Evolutionary conservation across 1,284 basidiomycete genomes (phyloP).

Genomic region (Testicularia cyperi): DNA sequence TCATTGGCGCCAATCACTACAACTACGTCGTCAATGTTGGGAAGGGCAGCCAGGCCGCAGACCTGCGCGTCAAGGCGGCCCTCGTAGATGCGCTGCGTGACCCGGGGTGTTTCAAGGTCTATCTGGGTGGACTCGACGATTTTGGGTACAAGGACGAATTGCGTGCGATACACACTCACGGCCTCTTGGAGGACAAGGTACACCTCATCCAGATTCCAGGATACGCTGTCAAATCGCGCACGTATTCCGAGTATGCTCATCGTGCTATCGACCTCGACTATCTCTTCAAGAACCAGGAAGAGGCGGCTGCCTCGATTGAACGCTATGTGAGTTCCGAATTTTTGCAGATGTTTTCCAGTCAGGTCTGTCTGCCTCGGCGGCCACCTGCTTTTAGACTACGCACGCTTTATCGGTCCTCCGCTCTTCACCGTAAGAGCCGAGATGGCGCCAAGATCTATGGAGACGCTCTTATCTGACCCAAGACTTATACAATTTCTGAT

Average conservation of each 20-base stretch:
- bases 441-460: too few relatives aligned
- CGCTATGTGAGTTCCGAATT: conserved; percentile 8
- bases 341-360: too few relatives aligned
- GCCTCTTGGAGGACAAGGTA: conserved; percentile 17
- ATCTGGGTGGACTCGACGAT: conserved; percentile 35
- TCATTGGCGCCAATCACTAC: conserved; percentile 11
- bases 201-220: conserved; percentile 30
- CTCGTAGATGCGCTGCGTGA: conserved; percentile 27
- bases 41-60: conserved; percentile 20
- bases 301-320: not conserved
- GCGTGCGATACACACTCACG: conserved; percentile 5
- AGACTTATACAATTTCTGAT: too few relatives aligned
- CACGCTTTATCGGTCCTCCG: too few relatives aligned
- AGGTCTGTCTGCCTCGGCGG: too few relatives aligned
- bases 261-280: conserved; percentile 28
- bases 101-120: conserved; percentile 19
- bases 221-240: conserved; percentile 10
- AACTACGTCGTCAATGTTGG: conserved; percentile 31
- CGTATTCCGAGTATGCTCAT: conserved; percentile 13
- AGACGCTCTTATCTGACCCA: too few relatives aligned
- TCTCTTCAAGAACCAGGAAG: conserved; percentile 11
- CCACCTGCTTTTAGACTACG: too few relatives aligned
- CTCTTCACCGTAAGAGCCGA: too few relatives aligned
- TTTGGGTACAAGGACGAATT: conserved; percentile 30
- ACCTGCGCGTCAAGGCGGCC: conserved; percentile 26